Base-by-base conservation (phyloP, 1,284 basidiomycete species). In the Puccinia novopanici region DNA sequence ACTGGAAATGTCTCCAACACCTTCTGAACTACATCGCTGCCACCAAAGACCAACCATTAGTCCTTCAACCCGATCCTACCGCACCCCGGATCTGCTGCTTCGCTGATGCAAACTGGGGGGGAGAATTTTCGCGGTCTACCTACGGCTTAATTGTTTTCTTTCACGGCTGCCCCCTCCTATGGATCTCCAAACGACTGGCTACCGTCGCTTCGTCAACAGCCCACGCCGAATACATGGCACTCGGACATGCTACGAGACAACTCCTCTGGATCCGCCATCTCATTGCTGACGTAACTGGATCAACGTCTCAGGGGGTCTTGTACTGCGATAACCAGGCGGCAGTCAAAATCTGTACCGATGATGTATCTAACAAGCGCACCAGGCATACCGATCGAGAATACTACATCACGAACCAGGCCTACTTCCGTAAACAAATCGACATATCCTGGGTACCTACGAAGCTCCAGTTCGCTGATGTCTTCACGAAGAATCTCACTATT, bases 401-500 rank as follows among this genome's bases (percentile, higher is more conserved):
- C 37, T 75, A 40, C 59, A 59, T 61, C 10, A 48, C 40, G 10
- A 75, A 75, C 57, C 42, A 63, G 45, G 52, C 10, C 12, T 19
- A 45, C 2, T 75, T n/a, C 42, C 57, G 59, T 4, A 10, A 24
- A 54, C 27, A 75, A 19, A 15, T 59, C 3, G n/a, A 24, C 17
- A 27, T 75, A 3, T 10, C 5, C 15, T 75, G 72, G 72, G 55
- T 75, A 34, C 8, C 52, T 27, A 37, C 3, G 4, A 24, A 3
- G 2, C 24, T 55, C 9, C 72, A 75, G 37, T 24, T 6, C 15
- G 72, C 54, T 9, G 72, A 75, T 27, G 24, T 61, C 10, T 40
- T 75, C 9, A 75, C 72, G 3, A 75, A 75, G 40, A 67, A 67
- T n/a, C 13, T 67, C n/a, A n/a, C n/a, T n/a, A n/a, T n/a, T n/a